Base-by-base conservation (phyloP, 169 alveolate genomes). In the Eimeria sp. region DNA sequence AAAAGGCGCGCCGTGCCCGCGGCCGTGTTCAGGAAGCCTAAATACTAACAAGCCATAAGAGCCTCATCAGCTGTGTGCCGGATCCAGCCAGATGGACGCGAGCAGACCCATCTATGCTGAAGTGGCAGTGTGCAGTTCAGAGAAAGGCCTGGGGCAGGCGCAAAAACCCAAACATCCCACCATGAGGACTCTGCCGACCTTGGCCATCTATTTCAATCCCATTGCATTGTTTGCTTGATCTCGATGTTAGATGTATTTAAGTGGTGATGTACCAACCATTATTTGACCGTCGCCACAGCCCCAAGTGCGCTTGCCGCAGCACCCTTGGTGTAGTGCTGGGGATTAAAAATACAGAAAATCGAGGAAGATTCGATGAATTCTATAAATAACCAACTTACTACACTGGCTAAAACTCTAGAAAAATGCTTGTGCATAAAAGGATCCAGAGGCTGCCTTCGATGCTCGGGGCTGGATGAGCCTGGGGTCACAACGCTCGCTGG, bases 401-500 rank as follows among this genome's bases (percentile, higher is more conserved):
- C 3, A 67, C 25, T 10, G 13, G 51, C 49, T 34, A 30, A 34
- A 11, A 14, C 9, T 70, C 25, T 11, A 70, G 51, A 70, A 3
- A 5, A 16, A 27, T 47, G n/a, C n/a, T 34, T 3, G 5, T 70
- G n/a, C 80, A 14, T 11, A 1, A 2, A 49, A 30, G 51, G 80
- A 70, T 34, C 51, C 25, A 27, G 51, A 34, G 18, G n/a, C 80
- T 70, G 20, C 49, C 78, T 70, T 45, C 78, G 22, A 49, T 30
- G 49, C 78, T 70, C 78, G 78, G 78, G 75, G 75, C 78, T 70
- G 49, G 45, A n/a, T 30, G 49, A 70, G 78, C 25, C 78, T 70
- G 20, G 49, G 27, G 49, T 70, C 49, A 30, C 7, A 11, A 70
- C 45, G 45, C 20, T 45, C 49, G 5, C 10, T 70, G 7, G 20